These are phyloP conservation scores for Xenoacremonium recifei DNA, from an alignment of 2,329 filamentous ascomycete species.

Conservation along the genomic window DNA sequence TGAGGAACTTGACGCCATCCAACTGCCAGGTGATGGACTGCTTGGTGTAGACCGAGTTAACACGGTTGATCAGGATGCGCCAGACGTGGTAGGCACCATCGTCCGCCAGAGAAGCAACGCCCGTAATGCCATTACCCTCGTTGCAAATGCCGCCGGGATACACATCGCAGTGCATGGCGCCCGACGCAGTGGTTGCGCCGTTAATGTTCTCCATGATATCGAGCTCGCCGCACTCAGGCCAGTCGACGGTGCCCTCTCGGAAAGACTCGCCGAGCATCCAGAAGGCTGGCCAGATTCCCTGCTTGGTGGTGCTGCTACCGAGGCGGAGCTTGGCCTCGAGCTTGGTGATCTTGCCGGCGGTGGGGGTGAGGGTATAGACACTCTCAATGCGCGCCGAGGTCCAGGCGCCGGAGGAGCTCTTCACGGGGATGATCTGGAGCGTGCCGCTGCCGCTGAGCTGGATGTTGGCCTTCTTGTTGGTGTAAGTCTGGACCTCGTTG, in stretches of 20 bases:
- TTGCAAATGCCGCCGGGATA: conserved; percentile 48
- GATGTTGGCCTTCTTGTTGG: conserved; percentile 43
- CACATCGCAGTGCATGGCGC: conserved; percentile 51
- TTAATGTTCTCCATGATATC: conserved; percentile 58
- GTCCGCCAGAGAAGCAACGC: conserved; percentile 34
- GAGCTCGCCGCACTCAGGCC: conserved; percentile 56
- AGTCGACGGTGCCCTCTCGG: conserved; percentile 44
- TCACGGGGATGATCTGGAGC: conserved; percentile 50
- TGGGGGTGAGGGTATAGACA: conserved; percentile 45
- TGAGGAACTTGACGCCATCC: conserved; percentile 44
- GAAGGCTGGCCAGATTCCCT: conserved; percentile 59
- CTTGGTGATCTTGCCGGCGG: conserved; percentile 42
- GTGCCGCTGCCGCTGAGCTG: conserved; percentile 50
- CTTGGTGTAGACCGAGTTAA: conserved; percentile 40
- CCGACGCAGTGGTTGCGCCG: conserved; percentile 44
- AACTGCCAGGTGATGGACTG: conserved; percentile 53
- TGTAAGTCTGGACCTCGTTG: conserved; percentile 52
- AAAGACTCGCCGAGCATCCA: conserved; percentile 54
- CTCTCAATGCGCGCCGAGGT: conserved; percentile 56
- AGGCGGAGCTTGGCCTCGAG: conserved; percentile 48
- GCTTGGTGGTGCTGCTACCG: conserved; percentile 40
- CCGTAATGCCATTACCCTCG: conserved; percentile 45
- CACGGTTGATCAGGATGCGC: conserved; percentile 50
- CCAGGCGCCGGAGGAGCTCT: conserved; percentile 42
- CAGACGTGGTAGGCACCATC: conserved; percentile 49